Percentiles rank a stretch among this genome's conserved stretches.
Conservation (phyloP, 805 yeast genomes). For the Saturnispora halmiae region DNA sequence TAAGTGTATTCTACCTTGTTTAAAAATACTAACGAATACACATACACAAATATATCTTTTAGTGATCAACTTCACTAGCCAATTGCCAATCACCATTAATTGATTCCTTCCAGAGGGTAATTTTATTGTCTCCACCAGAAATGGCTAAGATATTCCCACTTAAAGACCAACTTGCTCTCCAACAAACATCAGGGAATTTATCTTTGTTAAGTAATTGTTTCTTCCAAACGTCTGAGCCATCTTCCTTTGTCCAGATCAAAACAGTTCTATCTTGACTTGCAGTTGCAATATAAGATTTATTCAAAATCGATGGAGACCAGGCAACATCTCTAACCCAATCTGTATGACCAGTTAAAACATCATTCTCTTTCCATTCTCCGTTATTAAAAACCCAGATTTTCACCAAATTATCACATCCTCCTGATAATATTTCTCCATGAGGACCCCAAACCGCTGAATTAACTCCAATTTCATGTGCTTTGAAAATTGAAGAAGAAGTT, state of each 20-base stretch:
- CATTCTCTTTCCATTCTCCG: constrained; percentile 58
- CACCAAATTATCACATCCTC: constrained; percentile 91
- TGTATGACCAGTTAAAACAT: constrained; percentile 75
- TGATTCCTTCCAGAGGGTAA: constrained; percentile 94
- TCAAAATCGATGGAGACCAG: constrained; percentile 89
- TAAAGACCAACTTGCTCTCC: constrained; percentile 97
- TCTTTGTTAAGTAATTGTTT: constrained; percentile 66
- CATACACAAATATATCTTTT: constrained; percentile 17
- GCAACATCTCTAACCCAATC: constrained; percentile 99
- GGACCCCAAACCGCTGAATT: constrained; percentile 97
- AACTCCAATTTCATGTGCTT: constrained; percentile 89
- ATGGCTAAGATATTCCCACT: constrained; percentile 94
- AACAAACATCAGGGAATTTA: constrained; percentile 90
- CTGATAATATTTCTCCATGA: constrained; percentile 60
- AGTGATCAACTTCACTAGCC: constrained; percentile 93
- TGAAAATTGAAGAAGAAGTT: constrained; percentile 49
- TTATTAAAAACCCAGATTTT: constrained; percentile 69
- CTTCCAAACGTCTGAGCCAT: constrained; percentile 50
- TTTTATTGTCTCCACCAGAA: constrained; percentile 92
- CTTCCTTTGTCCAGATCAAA: constrained; percentile 66
- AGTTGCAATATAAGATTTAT: constrained; percentile 85
- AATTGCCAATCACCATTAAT: constrained; percentile 91
- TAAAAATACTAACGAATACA: too few relatives aligned
- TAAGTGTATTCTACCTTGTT: too few relatives aligned
- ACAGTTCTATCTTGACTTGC: constrained; percentile 97